These are phyloP conservation scores for Emergomyces africanus DNA, from an alignment of 2,329 filamentous ascomycete genomes.

Conservation along the genomic window DNA sequence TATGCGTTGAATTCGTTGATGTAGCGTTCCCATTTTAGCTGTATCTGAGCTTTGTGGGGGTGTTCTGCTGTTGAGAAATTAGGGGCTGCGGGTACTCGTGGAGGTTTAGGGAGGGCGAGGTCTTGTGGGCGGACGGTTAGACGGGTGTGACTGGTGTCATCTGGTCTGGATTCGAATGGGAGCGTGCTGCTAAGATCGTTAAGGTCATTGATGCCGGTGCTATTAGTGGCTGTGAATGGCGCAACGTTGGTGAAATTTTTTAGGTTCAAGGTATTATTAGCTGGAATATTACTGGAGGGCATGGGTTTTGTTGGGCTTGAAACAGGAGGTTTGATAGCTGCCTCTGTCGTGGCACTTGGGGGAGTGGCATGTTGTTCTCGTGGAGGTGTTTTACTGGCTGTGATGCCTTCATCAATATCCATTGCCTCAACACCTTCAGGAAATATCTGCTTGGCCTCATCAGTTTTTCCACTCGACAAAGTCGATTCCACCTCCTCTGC, in stretches of 20 bases:
- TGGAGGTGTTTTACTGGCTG: conserved; percentile 7
- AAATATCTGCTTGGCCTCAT: conserved; percentile 9
- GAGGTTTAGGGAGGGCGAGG: conserved; percentile 39
- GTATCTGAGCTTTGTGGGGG: conserved; percentile 21
- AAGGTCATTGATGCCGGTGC: conserved; percentile 39
- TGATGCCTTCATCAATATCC: conserved; percentile 33
- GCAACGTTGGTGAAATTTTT: conserved; percentile 38
- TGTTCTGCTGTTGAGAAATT: conserved; percentile 11
- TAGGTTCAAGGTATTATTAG: conserved; percentile 28
- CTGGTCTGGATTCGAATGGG: conserved; percentile 46
- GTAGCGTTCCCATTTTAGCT: conserved; percentile 41
- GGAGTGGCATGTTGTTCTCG: background rate
- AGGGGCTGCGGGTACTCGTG: conserved; percentile 35
- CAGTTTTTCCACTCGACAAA: conserved; percentile 11
- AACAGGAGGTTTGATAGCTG: conserved; percentile 1
- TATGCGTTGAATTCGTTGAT: conserved; percentile 42
- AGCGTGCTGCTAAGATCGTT: conserved; percentile 41
- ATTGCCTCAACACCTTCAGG: conserved; percentile 27
- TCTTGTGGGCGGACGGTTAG: conserved; percentile 23
- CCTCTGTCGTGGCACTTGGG: conserved; percentile 5
- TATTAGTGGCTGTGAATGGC: conserved; percentile 36
- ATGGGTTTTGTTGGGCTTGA: background rate
- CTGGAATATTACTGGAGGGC: background rate
- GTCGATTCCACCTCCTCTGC: conserved; percentile 26
- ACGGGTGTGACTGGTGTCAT: conserved; percentile 19